Evolutionary conservation across 257 asterid species (phyloP).

Genomic region (Voacanga thouarsii): DNA sequence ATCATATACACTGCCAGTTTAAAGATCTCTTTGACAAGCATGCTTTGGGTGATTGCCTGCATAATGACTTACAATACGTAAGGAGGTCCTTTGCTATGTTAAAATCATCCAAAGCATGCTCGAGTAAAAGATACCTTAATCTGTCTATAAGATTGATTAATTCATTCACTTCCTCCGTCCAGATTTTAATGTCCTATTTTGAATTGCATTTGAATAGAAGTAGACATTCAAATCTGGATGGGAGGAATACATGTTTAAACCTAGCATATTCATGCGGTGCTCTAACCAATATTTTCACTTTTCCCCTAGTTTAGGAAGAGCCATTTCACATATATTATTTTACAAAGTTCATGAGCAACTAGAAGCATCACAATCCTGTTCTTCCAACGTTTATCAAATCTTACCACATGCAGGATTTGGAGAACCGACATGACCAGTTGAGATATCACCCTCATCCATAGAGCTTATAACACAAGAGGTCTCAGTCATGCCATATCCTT

Average conservation of each 20-base stretch:
- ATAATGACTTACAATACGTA: not conserved
- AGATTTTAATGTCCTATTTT: too few relatives aligned
- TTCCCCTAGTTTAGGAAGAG: not conserved
- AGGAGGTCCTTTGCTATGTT: not conserved
- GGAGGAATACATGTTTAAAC: not conserved
- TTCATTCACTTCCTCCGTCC: not conserved
- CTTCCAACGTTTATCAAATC: slow-evolving; percentile 19
- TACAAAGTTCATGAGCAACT: not conserved
- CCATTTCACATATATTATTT: not conserved
- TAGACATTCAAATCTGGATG: too few relatives aligned
- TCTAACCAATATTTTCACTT: not conserved
- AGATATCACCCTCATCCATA: slow-evolving; percentile 66
- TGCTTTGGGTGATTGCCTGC: not conserved
- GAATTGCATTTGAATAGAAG: too few relatives aligned
- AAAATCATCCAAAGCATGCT: not conserved
- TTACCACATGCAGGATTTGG: slow-evolving; percentile 96
- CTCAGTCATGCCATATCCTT: slow-evolving; percentile 99
- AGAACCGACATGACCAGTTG: slow-evolving; percentile 86
- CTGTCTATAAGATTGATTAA: not conserved
- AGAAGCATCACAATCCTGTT: not conserved
- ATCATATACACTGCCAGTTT: not conserved
- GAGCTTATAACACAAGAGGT: slow-evolving; percentile 89
- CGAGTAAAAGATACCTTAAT: not conserved
- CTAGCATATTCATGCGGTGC: not conserved
- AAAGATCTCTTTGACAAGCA: not conserved